Conservation (phyloP, 108 stramenopile genomes). For the Mayamaea pseudoterrestris region DNA sequence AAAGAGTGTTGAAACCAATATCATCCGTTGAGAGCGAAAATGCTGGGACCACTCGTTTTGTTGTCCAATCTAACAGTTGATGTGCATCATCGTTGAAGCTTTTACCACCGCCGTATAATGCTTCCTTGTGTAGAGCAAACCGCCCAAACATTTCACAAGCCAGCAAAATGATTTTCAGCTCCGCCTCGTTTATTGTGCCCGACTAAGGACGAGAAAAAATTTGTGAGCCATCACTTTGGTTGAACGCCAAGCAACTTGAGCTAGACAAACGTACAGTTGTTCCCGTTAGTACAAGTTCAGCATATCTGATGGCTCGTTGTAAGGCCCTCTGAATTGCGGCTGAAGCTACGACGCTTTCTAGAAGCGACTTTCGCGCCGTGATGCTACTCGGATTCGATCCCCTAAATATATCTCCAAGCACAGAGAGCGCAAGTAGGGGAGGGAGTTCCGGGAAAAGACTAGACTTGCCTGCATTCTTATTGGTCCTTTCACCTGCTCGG, state of each 20-base stretch:
- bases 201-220: background rate
- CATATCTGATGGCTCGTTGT: background rate
- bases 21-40: conserved; percentile 9
- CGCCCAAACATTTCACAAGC: conserved; percentile 45
- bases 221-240: background rate
- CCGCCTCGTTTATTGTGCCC: conserved; percentile 5
- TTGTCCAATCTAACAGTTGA: conserved; percentile 47
- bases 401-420: conserved; percentile 6
- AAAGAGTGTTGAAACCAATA: background rate
- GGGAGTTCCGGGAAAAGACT: no score
- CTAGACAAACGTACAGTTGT: background rate
- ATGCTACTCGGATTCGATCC: conserved; percentile 14
- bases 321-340: background rate
- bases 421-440: conserved; percentile 4
- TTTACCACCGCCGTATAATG: conserved; percentile 14
- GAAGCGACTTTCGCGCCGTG: conserved; percentile 6
- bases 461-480: no score
- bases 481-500: no score
- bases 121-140: conserved; percentile 54
- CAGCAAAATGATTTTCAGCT: conserved; percentile 21
- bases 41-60: conserved; percentile 39
- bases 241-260: background rate
- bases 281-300: background rate
- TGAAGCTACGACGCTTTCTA: conserved; percentile 7
- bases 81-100: conserved; percentile 19